Evolutionary conservation across 768 basidiomycete species (phyloP).

Genomic region (Phylloporus scabripes): DNA sequence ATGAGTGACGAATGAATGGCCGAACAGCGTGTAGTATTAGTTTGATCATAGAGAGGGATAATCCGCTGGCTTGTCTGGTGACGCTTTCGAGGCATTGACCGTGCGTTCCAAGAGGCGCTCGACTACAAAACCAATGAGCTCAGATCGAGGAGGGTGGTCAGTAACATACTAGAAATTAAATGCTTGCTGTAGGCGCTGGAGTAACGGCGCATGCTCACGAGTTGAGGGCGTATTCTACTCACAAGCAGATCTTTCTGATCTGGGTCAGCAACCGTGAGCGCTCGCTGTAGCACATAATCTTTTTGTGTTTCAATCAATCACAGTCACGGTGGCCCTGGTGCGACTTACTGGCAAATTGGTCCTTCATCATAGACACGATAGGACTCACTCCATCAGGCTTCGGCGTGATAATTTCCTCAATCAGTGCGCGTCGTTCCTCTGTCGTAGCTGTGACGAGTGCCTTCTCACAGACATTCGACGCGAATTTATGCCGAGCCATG

Average conservation of each 20-base stretch:
- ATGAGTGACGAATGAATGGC: conserved; percentile 6
- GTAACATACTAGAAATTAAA: conserved; percentile 63
- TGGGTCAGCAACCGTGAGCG: conserved; percentile 60
- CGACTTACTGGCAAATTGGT: conserved; percentile 80
- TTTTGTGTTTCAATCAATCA: conserved; percentile 1
- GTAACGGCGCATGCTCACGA: conserved; percentile 65
- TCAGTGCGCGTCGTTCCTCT: conserved; percentile 60
- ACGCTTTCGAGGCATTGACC: conserved; percentile 23
- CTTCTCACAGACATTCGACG: conserved; percentile 95
- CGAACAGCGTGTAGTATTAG: conserved; percentile 10
- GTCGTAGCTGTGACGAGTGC: conserved; percentile 63
- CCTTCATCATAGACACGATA: conserved; percentile 73
- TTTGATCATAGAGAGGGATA: conserved; percentile 25
- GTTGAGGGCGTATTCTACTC: conserved; percentile 57
- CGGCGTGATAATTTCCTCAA: conserved; percentile 75
- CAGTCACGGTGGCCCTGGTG: background rate
- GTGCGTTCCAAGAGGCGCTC: conserved; percentile 63
- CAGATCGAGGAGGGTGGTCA: background rate
- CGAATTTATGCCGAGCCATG: conserved; percentile 86
- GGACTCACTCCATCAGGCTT: conserved; percentile 61
- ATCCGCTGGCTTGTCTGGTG: conserved; percentile 27
- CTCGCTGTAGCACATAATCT: conserved; percentile 88
- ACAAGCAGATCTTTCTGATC: conserved; percentile 68
- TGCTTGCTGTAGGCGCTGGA: conserved; percentile 77
- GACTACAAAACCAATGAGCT: conserved; percentile 37